Evolutionary conservation across 768 basidiomycete species (phyloP).

Genomic region (Rhizopogon vulgaris): DNA sequence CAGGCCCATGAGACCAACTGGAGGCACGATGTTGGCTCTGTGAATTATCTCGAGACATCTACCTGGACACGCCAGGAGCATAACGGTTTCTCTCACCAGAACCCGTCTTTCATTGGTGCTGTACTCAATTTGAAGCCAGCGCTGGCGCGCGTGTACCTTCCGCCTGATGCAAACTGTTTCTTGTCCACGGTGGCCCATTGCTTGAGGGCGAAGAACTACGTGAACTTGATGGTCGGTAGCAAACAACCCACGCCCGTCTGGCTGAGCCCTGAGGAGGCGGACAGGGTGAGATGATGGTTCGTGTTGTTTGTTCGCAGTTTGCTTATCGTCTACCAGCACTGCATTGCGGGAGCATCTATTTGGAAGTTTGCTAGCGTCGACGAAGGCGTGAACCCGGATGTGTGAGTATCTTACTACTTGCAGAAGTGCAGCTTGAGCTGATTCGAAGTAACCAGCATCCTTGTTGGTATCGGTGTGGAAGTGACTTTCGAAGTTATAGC

Average conservation of each 20-base stretch:
- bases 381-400: conserved; percentile 64
- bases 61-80: conserved; percentile 85
- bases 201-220: conserved; percentile 75
- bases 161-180: conserved; percentile 88
- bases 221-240: conserved; percentile 85
- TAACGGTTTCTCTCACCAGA: conserved; percentile 88
- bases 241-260: conserved; percentile 81
- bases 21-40: conserved; percentile 62
- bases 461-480: conserved; percentile 86
- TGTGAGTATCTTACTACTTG: conserved; percentile 33
- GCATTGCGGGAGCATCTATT: conserved; percentile 79
- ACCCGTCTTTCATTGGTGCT: conserved; percentile 80
- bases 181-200: conserved; percentile 82
- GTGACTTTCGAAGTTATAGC: conserved; percentile 87
- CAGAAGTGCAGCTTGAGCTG: background rate
- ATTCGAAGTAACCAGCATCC: conserved; percentile 39
- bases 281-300: conserved; percentile 36
- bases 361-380: conserved; percentile 83
- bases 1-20: conserved; percentile 59
- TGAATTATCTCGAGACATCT: conserved; percentile 86
- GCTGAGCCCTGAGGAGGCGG: conserved; percentile 70
- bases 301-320: background rate
- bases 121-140: conserved; percentile 73
- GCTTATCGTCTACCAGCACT: conserved; percentile 46
- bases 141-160: conserved; percentile 73